Base-by-base conservation (phyloP, 2,329 filamentous ascomycete species). In the Pleurostoma richardsiae region DNA sequence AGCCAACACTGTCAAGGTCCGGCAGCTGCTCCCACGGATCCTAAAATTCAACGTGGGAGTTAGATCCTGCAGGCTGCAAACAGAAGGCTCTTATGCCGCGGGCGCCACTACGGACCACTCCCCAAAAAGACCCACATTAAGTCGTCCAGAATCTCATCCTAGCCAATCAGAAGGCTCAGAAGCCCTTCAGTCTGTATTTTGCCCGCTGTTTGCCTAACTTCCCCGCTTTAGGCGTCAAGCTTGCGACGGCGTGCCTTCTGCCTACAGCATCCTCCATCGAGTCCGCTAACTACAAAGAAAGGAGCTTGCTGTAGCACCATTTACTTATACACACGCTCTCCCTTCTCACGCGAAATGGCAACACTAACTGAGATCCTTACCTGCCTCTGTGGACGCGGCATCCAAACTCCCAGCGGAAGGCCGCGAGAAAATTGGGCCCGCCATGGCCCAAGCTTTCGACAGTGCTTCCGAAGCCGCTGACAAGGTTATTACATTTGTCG, bases 371-470 rank as follows among this genome's bases (percentile, higher is more conserved):
- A 36, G 31, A 36, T 36, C 31, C 31, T 36, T 36, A 7, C 31
- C 31, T 36, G 31, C 31, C 31, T 36, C 31, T 36, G 31, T n/a
- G 31, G 31, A 36, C 7, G 31, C 31, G 31, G 31, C 7, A n/a
- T 8, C 31, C 31, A 36, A 36, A n/a, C 31, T 36, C 31, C 31
- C 31, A 36, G 31, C 31, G 48, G 44, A 53, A 28, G 49, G 49
- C 19, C 36, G 42, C 6, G 43, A 55, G 6, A 58, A 54, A n/a
- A 55, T 64, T 31, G 54, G 56, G 5, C 51, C 52, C 5, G 46
- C 52, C 3, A 45, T 62, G 10, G 54, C 49, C 29, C 48, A 55
- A 5, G 62, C 60, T 3, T 59, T 56, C 50, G 49, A 57, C 26
- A 54, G 48, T 10, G 54, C 58, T 4, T 56, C 52, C 44, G 49